Evolutionary conservation across 345 rosid genomes (phyloP).

Genomic region (Acer saccharum): DNA sequence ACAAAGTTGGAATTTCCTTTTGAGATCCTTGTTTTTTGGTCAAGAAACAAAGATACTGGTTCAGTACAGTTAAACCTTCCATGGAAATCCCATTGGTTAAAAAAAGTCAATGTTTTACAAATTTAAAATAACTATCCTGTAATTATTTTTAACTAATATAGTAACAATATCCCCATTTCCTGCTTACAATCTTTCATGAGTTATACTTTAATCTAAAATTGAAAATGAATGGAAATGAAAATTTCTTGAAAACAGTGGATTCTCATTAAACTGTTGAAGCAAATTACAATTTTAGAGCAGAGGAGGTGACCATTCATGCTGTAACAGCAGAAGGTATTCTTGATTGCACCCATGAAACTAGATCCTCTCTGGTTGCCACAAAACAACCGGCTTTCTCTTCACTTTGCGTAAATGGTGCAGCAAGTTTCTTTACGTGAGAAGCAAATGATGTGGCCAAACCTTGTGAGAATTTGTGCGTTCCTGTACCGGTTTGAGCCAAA

Average conservation of each 20-base stretch:
- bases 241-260: neutral
- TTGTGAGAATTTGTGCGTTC: conserved; percentile 81
- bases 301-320: too few species aligned
- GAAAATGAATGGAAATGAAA: too few species aligned
- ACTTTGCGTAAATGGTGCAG: conserved; percentile 73
- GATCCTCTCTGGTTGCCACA: conserved; percentile 76
- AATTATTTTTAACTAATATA: too few species aligned
- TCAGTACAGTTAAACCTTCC: neutral
- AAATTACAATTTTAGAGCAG: too few species aligned
- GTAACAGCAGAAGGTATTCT: too few species aligned
- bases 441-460: conserved; percentile 80
- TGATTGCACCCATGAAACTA: too few species aligned
- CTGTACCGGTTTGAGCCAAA: conserved; percentile 78
- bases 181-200: too few species aligned
- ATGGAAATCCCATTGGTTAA: neutral
- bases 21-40: neutral
- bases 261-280: too few species aligned
- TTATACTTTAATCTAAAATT: too few species aligned
- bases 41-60: neutral
- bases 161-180: too few species aligned
- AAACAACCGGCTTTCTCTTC: conserved; percentile 66
- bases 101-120: too few species aligned
- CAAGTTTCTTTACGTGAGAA: conserved; percentile 58
- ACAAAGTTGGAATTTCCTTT: conserved; percentile 22
- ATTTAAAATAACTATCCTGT: too few species aligned